Base-by-base conservation (phyloP, 2,329 filamentous ascomycete genomes). In the Trichoderma brevicompactum region DNA sequence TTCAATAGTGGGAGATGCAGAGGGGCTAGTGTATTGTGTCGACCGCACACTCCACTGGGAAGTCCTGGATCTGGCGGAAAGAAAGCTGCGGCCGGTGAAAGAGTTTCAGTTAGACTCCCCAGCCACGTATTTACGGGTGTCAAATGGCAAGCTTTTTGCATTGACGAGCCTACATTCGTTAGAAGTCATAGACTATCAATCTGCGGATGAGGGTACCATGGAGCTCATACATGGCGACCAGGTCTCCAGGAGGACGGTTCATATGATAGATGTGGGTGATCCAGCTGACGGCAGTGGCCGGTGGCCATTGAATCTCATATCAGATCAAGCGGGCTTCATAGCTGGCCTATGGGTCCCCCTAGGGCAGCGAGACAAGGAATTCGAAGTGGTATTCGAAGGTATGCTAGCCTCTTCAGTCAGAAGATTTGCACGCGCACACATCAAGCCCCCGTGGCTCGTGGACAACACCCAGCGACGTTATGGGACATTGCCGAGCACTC, bases 11-110 rank as follows among this genome's bases (percentile, higher is more conserved):
- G 81, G 84, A 5, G 83, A 85, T 66, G 79, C 81, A 3, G 79
- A 85, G 65, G 79, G 85, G 66, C 74, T 90, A 54, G 82, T 90
- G 68, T 82, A 84, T 76, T 84, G 86, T 73, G 76, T 80, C 67
- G 79, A 88, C 67, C 76, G 73, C 13, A 79, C 72, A 1, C 72
- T 93, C 1, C 80, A 85, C 58, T 88, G 85, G 79, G 82, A 87
- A 44, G 76, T 81, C 17, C 79, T 89, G 2, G 82, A 88, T 63
- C 67, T 79, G 2, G 70, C 68, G 3, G 79, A 85, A 38, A 87
- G 82, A 71, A 85, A 79, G 66, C 77, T 89, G 49, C 81, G 77
- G 63, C 73, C 76, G 5, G 74, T 80, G 64, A 83, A 81, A 48
- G 74, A 77, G 36, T 81, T 82, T 65, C 74, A 79, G 13, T 75